Base-by-base conservation (phyloP, 805 yeast genomes). In the Sungouiozyma intestinalis region DNA sequence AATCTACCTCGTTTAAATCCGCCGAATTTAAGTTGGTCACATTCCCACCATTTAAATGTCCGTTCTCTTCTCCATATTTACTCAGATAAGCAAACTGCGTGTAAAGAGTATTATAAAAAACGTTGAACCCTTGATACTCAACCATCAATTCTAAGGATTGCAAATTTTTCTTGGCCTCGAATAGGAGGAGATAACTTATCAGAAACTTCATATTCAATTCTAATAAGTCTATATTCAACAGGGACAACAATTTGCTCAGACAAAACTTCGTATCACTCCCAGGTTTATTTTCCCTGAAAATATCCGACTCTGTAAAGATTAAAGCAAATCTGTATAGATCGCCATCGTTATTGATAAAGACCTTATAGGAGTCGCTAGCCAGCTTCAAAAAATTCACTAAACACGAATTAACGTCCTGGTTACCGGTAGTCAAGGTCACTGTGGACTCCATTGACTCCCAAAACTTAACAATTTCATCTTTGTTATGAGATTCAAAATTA, bases 101-200 rank as follows among this genome's bases (percentile, higher is more conserved):
- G 41, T 72, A 67, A 8, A 76, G 48, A 5, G 65, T 60, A 35
- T 58, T 58, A 46, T 72, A 62, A 9, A 79, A 50, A 1, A 70
- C 71, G 31, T 60, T 60, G 41, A 76, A 72, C 0, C 81, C 82
- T 36, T 71, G 71, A 48, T 64, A 77, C 36, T 76, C 73, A 38
- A 71, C 64, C 48, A 79, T 55, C 33, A 68, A 58, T 34, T 66
- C 70, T 34, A 76, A 50, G 1, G 75, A 62, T 4, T 64, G 51
- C 3, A 65, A 50, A 49, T 74, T 67, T 32, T 55, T 51, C 43
- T 71, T 66, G 14, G 73, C 65, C 46, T 72, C 76, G 41, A 71
- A 57, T 21, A 74, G 52, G 16, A 74, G 49, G 14, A 72, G 54
- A 38, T 70, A 69, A 24, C 72, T 67, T 8, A 71, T 59, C 3